These are phyloP conservation scores for Xylaria grammica DNA, from an alignment of 495 filamentous ascomycete species.

Conservation along the genomic window DNA sequence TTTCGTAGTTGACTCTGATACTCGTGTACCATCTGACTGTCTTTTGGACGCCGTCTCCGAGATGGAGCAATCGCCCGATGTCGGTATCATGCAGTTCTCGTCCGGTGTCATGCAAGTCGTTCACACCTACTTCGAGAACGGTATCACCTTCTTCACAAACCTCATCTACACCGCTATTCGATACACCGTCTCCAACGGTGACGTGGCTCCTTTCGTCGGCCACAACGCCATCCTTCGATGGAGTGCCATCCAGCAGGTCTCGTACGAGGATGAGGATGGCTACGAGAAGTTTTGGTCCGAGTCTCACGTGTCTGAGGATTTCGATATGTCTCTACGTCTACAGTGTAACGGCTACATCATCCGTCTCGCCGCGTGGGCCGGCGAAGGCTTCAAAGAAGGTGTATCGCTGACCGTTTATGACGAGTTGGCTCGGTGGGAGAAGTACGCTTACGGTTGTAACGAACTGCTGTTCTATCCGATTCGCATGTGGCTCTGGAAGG, in stretches of 20 bases:
- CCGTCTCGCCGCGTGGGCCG: slow-evolving; percentile 73
- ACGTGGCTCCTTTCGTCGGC: slow-evolving; percentile 80
- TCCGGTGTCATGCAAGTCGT: slow-evolving; percentile 85
- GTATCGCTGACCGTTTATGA: slow-evolving; percentile 87
- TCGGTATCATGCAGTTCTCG: slow-evolving; percentile 81
- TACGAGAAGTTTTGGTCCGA: slow-evolving; percentile 87
- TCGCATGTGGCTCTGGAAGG: slow-evolving; percentile 64
- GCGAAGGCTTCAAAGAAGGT: slow-evolving; percentile 81
- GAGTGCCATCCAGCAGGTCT: slow-evolving; percentile 77
- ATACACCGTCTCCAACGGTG: slow-evolving; percentile 80
- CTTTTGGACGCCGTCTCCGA: slow-evolving; percentile 77
- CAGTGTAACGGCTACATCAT: slow-evolving; percentile 76
- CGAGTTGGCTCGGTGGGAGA: slow-evolving; percentile 82
- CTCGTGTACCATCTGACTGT: slow-evolving; percentile 75
- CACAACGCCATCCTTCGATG: slow-evolving; percentile 84
- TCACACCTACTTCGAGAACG: slow-evolving; percentile 73
- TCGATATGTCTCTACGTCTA: slow-evolving; percentile 83
- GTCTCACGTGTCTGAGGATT: slow-evolving; percentile 81
- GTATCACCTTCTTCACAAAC: slow-evolving; percentile 86
- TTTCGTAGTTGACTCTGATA: slow-evolving; percentile 71
- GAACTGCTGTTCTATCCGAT: slow-evolving; percentile 81
- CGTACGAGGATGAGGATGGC: slow-evolving; percentile 69
- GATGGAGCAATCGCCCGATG: slow-evolving; percentile 80
- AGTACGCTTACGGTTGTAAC: slow-evolving; percentile 88
- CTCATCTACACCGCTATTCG: slow-evolving; percentile 80